phyloP scores from a whole-genome alignment of 768 basidiomycete genomes.

The Rhodosporidiobolus sp. region DNA sequence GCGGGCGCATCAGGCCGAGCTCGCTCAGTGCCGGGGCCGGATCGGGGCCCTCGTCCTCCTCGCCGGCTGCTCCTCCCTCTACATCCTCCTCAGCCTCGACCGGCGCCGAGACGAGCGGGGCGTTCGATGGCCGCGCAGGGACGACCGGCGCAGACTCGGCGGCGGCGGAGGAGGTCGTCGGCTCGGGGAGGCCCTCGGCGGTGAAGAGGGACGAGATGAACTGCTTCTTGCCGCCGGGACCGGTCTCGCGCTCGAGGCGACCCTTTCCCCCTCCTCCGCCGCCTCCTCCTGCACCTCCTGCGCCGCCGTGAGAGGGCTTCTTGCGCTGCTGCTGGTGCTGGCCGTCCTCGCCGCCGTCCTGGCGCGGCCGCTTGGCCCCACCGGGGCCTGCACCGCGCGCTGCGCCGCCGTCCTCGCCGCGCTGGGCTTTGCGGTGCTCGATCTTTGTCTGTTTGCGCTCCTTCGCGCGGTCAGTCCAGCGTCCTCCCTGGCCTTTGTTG shows the following conservation, averaged over 20 bases:
- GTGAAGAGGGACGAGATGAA: slow-evolving; percentile 87
- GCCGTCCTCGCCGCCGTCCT: slow-evolving; percentile 15
- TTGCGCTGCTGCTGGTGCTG: slow-evolving; percentile 14
- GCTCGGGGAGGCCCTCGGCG: slow-evolving; percentile 44
- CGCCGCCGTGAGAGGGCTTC: not conserved
- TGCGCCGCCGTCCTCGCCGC: not conserved
- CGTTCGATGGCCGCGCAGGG: slow-evolving; percentile 67
- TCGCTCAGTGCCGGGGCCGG: slow-evolving; percentile 70
- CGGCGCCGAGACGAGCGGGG: slow-evolving; percentile 60
- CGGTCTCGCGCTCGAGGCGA: slow-evolving; percentile 23
- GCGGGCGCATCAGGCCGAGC: slow-evolving; percentile 75
- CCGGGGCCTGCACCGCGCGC: slow-evolving; percentile 21
- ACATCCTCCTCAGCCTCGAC: not conserved
- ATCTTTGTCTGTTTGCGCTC: slow-evolving; percentile 23
- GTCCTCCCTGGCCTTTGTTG: slow-evolving; percentile 46
- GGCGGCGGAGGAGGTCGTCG: slow-evolving; percentile 5
- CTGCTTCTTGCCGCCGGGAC: slow-evolving; percentile 44
- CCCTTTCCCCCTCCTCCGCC: slow-evolving; percentile 10
- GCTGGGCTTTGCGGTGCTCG: slow-evolving; percentile 50
- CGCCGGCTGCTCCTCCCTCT: slow-evolving; percentile 18
- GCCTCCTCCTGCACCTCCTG: not conserved
- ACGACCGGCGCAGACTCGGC: slow-evolving; percentile 36
- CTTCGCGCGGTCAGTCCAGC: slow-evolving; percentile 60
- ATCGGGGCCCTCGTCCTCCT: slow-evolving; percentile 18
- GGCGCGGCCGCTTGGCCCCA: slow-evolving; percentile 56